These are phyloP conservation scores for Phialocephala subalpina DNA, from an alignment of 2,329 filamentous ascomycete genomes.

Conservation along the genomic window DNA sequence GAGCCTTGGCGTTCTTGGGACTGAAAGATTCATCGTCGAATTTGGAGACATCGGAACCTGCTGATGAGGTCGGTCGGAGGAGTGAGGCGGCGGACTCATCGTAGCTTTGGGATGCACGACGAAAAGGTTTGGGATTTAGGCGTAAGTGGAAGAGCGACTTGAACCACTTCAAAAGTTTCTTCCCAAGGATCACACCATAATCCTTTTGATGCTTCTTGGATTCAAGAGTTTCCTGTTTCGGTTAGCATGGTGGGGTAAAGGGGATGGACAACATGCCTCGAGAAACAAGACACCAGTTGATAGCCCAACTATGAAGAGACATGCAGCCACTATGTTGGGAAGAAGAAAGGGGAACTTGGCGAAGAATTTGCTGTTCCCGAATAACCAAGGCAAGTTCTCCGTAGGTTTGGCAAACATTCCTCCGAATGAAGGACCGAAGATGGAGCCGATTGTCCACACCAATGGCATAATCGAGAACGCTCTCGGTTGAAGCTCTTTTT, in stretches of 20 bases:
- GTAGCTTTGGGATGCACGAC: conserved; percentile 55
- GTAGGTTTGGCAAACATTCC: conserved; percentile 86
- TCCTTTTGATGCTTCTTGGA: conserved; percentile 73
- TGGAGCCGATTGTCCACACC: conserved; percentile 85
- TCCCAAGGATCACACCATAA: conserved; percentile 78
- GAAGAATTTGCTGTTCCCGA: conserved; percentile 73
- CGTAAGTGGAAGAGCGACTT: conserved; percentile 30
- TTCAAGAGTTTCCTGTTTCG: conserved; percentile 76
- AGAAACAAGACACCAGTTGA: conserved; percentile 80
- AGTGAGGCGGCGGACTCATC: conserved; percentile 65
- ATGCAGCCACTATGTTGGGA: conserved; percentile 80
- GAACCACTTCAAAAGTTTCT: conserved; percentile 61
- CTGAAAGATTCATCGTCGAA: conserved; percentile 34
- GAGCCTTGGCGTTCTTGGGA: conserved; percentile 40
- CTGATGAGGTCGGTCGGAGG: conserved; percentile 49
- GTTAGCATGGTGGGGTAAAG: conserved; percentile 14
- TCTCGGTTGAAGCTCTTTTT: conserved; percentile 83
- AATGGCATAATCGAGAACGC: conserved; percentile 96
- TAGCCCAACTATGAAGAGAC: conserved; percentile 82
- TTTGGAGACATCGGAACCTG: conserved; percentile 39
- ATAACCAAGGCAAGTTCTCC: conserved; percentile 74
- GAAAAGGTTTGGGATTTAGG: conserved; percentile 29
- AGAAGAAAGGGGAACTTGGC: conserved; percentile 81
- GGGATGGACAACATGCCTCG: conserved; percentile 52
- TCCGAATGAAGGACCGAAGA: conserved; percentile 88